Conservation (phyloP, 768 basidiomycete species). For the Rhizopogon vinicolor region DNA sequence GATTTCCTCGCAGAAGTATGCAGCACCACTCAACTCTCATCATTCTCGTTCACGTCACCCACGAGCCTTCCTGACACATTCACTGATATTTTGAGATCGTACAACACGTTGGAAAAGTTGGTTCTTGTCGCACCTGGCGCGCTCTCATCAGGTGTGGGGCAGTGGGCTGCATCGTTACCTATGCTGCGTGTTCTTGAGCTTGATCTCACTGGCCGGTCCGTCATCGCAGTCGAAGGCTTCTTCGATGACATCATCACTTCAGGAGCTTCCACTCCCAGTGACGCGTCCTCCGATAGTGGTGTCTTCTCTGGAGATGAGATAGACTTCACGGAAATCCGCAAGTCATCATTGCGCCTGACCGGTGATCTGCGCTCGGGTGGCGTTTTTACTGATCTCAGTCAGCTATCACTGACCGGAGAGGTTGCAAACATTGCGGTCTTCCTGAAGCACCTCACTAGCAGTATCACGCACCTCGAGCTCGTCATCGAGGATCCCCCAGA, state of each 20-base stretch:
- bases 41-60: slow-evolving; percentile 67
- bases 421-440: slow-evolving; percentile 68
- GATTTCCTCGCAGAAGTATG: slow-evolving; percentile 63
- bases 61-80: slow-evolving; percentile 68
- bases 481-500: slow-evolving; percentile 78
- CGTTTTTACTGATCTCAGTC: slow-evolving; percentile 54
- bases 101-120: slow-evolving; percentile 57
- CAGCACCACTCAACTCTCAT: slow-evolving; percentile 55
- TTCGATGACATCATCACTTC: slow-evolving; percentile 68
- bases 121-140: slow-evolving; percentile 72
- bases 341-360: slow-evolving; percentile 61
- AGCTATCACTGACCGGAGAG: slow-evolving; percentile 66
- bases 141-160: slow-evolving; percentile 62
- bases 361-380: slow-evolving; percentile 52
- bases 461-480: slow-evolving; percentile 66
- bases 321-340: slow-evolving; percentile 73
- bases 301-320: slow-evolving; percentile 75
- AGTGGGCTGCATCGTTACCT: slow-evolving; percentile 66
- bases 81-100: slow-evolving; percentile 57
- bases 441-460: slow-evolving; percentile 61
- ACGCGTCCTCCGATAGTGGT: slow-evolving; percentile 69
- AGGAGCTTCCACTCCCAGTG: slow-evolving; percentile 67
- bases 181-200: slow-evolving; percentile 60
- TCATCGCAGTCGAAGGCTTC: slow-evolving; percentile 74
- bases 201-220: slow-evolving; percentile 64